Conservation (phyloP, 208 protist genomes). For the Strigomonas galati region DNA sequence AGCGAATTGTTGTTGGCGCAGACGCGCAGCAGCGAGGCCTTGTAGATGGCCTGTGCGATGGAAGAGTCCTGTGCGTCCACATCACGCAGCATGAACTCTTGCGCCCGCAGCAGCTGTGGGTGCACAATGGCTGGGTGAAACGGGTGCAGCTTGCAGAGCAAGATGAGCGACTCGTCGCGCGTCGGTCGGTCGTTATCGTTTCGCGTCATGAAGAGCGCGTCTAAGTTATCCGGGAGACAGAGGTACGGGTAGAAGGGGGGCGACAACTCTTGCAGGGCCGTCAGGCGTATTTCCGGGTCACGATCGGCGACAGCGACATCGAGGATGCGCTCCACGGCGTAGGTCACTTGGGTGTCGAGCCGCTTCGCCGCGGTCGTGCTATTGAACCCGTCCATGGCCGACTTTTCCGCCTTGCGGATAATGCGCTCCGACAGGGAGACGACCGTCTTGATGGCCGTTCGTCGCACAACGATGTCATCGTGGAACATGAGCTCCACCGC, state of each 20-base stretch:
- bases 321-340: constrained; percentile 71
- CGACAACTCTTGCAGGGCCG: constrained; percentile 53
- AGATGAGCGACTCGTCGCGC: constrained; percentile 53
- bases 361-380: constrained; percentile 17
- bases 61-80: constrained; percentile 73
- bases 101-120: constrained; percentile 57
- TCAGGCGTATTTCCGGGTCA: constrained; percentile 59
- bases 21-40: constrained; percentile 53
- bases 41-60: constrained; percentile 68
- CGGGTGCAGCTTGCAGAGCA: constrained; percentile 75
- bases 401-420: constrained; percentile 25
- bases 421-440: constrained; percentile 69
- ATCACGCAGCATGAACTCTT: constrained; percentile 86
- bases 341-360: constrained; percentile 52
- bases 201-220: constrained; percentile 79
- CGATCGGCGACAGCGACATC: constrained; percentile 82
- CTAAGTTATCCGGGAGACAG: constrained; percentile 68
- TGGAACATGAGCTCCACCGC: constrained; percentile 77
- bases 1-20: constrained; percentile 69
- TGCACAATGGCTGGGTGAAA: constrained; percentile 68
- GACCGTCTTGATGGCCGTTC: constrained; percentile 50
- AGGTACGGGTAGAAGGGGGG: constrained; percentile 73
- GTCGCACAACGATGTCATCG: constrained; percentile 57
- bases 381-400: constrained; percentile 6
- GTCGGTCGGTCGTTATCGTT: constrained; percentile 65